Evolutionary conservation across 2,329 filamentous ascomycete species (phyloP).

Genomic region (Colletotrichum liriopes): DNA sequence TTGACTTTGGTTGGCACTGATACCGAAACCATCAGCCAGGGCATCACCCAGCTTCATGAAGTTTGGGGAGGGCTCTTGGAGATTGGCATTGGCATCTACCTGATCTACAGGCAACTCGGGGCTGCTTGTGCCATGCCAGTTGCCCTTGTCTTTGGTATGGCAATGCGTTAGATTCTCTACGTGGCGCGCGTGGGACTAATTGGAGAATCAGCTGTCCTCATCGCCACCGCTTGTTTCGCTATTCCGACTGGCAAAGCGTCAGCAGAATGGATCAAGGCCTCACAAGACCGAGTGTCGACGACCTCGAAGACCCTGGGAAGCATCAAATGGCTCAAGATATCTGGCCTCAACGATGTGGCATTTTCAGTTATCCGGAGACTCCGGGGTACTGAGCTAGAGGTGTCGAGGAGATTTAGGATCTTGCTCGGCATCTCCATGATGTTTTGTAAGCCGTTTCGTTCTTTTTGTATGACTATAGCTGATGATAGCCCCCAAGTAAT

Average conservation of each 20-base stretch:
- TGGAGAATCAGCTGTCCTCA: slow-evolving; percentile 49
- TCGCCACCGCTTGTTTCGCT: slow-evolving; percentile 51
- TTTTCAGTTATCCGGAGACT: slow-evolving; percentile 45
- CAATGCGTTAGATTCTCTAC: not conserved
- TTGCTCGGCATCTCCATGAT: slow-evolving; percentile 43
- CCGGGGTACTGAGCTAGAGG: slow-evolving; percentile 45
- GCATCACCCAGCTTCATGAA: slow-evolving; percentile 45
- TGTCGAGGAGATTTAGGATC: slow-evolving; percentile 46
- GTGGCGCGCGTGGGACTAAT: slow-evolving; percentile 43
- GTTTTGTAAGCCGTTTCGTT: slow-evolving; percentile 34
- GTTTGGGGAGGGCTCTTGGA: slow-evolving; percentile 47
- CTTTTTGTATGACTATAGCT: slow-evolving; percentile 3
- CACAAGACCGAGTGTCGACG: slow-evolving; percentile 63
- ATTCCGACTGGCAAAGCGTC: slow-evolving; percentile 51
- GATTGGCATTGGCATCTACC: slow-evolving; percentile 48
- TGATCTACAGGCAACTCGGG: slow-evolving; percentile 53
- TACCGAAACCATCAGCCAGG: slow-evolving; percentile 47
- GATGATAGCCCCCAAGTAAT: slow-evolving; percentile 28
- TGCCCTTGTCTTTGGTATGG: slow-evolving; percentile 59
- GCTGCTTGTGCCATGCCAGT: slow-evolving; percentile 61
- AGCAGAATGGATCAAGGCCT: slow-evolving; percentile 64
- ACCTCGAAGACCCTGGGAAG: slow-evolving; percentile 63
- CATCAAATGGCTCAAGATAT: slow-evolving; percentile 68
- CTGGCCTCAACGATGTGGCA: slow-evolving; percentile 61
- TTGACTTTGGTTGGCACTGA: slow-evolving; percentile 50